A percentile compares a stretch with the other conserved stretches of the same genome.
phyloP scores from a whole-genome alignment of 164 flowering plant species.

The Liriodendron chinense region DNA sequence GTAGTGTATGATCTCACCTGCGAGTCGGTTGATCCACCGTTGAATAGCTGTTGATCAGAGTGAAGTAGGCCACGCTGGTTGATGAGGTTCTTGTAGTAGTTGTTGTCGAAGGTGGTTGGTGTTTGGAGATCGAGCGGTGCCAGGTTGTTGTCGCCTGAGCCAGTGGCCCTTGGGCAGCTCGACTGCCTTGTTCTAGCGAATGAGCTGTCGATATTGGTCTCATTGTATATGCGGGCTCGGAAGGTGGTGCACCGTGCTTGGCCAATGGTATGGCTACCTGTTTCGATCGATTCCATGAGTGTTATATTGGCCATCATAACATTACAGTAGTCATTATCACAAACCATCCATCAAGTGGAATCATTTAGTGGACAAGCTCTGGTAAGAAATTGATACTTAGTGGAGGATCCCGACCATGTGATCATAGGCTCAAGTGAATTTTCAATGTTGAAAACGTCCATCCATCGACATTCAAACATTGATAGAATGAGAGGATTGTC shows the following conservation, averaged over 20 bases:
- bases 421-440: too few relatives aligned
- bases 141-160: constrained; percentile 20
- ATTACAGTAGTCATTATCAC: too few relatives aligned
- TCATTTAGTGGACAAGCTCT: too few relatives aligned
- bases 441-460: too few relatives aligned
- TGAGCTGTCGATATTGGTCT: constrained; percentile 19
- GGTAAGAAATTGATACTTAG: too few relatives aligned
- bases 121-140: constrained; percentile 23
- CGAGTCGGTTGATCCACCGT: constrained; percentile 25
- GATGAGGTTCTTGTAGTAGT: constrained; percentile 24
- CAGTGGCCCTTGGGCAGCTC: constrained; percentile 20
- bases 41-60: constrained; percentile 30
- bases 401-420: too few relatives aligned
- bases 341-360: too few relatives aligned
- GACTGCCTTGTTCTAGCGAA: constrained; percentile 14
- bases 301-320: too few relatives aligned
- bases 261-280: constrained; percentile 31
- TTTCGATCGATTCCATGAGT: too few relatives aligned
- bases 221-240: constrained; percentile 25
- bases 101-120: constrained; percentile 18
- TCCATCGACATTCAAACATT: too few relatives aligned
- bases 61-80: constrained; percentile 25
- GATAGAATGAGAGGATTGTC: too few relatives aligned
- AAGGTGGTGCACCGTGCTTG: constrained; percentile 26
- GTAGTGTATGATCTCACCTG: constrained; percentile 17